Percentiles rank a stretch among this genome's conserved stretches.
Evolutionary conservation across 164 flowering plant genomes (phyloP).

Genomic region (Paratinospora sagittata): DNA sequence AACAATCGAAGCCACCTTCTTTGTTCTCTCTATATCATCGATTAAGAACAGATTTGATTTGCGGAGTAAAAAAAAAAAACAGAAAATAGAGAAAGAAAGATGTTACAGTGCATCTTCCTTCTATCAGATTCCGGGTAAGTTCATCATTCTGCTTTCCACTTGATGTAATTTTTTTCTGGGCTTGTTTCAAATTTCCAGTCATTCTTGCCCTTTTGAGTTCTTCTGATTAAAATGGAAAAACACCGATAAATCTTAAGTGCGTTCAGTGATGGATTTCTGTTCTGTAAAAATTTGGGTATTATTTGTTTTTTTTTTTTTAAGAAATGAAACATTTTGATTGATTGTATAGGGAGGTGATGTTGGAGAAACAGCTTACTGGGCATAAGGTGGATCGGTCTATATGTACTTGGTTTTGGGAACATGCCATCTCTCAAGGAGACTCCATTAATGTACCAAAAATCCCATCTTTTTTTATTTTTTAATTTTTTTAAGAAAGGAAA

Average conservation of each 20-base stretch:
- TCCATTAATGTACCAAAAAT: slow-evolving; percentile 56
- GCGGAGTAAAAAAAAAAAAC: not conserved
- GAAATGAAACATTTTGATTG: too few relatives aligned
- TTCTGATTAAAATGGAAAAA: not conserved
- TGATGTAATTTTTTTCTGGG: slow-evolving; percentile 6
- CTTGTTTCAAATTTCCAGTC: not conserved
- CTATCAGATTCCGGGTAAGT: slow-evolving; percentile 86
- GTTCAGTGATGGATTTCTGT: not conserved
- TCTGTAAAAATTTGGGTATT: not conserved
- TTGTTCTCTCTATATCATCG: not conserved
- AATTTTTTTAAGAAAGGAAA: not conserved
- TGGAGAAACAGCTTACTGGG: slow-evolving; percentile 90
- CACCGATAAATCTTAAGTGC: not conserved
- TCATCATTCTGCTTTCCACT: not conserved
- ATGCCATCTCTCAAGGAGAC: slow-evolving; percentile 62
- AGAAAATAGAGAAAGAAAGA: slow-evolving; percentile 18
- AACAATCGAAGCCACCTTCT: too few relatives aligned
- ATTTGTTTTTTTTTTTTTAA: too few relatives aligned
- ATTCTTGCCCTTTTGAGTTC: not conserved
- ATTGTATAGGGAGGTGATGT: slow-evolving; percentile 73
- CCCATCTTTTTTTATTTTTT: too few relatives aligned
- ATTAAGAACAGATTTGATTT: not conserved
- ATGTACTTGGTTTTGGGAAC: slow-evolving; percentile 94
- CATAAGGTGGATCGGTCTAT: slow-evolving; percentile 90
- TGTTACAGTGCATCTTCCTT: slow-evolving; percentile 96